phyloP scores from a whole-genome alignment of 1,284 basidiomycete genomes.

The Cryptococcus sp. region DNA sequence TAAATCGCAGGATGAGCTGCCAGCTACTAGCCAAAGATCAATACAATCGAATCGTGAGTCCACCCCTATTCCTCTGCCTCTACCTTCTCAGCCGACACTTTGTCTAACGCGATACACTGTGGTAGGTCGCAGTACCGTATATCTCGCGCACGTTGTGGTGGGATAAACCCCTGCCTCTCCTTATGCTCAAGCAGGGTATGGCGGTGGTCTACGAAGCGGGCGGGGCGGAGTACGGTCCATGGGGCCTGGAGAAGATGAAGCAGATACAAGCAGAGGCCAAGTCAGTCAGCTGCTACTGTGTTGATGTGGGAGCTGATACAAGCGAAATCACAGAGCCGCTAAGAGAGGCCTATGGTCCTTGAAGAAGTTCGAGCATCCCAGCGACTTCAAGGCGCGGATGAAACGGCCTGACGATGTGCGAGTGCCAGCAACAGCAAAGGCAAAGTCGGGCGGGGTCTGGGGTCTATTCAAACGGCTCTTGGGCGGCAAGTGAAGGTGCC shows the following conservation, averaged over 20 bases:
- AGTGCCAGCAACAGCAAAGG: constrained; percentile 4
- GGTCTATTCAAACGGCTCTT: background rate
- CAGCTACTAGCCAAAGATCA: constrained; percentile 75
- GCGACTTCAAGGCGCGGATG: constrained; percentile 73
- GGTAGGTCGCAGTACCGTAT: constrained; percentile 66
- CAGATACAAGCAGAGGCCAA: constrained; percentile 65
- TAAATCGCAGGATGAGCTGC: constrained; percentile 56
- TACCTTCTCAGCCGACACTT: constrained; percentile 19
- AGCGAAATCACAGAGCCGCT: constrained; percentile 51
- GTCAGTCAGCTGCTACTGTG: constrained; percentile 55
- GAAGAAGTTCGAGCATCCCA: constrained; percentile 64
- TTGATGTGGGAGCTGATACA: background rate
- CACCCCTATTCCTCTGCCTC: background rate
- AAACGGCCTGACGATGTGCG: constrained; percentile 30
- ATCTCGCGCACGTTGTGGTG: constrained; percentile 54
- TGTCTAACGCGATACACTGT: background rate
- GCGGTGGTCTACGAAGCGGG: constrained; percentile 72
- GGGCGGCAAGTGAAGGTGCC: background rate
- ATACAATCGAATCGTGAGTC: constrained; percentile 71
- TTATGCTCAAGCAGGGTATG: constrained; percentile 77
- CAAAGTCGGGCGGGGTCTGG: background rate
- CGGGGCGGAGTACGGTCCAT: constrained; percentile 74
- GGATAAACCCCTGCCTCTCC: constrained; percentile 64
- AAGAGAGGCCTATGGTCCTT: constrained; percentile 72
- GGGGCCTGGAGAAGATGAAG: constrained; percentile 66